Conservation (phyloP, 805 yeast genomes). For the Kockiozyma suomiensis region DNA sequence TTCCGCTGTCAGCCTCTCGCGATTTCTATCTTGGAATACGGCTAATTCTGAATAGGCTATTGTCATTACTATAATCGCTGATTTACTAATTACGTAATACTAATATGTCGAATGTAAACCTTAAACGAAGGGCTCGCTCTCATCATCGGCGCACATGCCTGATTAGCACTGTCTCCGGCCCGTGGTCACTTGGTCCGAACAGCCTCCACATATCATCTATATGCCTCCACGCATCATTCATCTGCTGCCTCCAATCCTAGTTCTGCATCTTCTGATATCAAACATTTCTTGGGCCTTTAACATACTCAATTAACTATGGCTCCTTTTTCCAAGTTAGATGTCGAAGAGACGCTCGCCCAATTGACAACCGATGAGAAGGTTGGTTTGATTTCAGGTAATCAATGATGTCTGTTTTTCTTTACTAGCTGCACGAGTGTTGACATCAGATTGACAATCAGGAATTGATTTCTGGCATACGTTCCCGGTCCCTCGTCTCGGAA, state of each 20-base stretch:
- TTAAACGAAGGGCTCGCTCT: too few relatives aligned
- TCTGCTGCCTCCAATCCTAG: not conserved
- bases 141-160: too few relatives aligned
- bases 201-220: too few relatives aligned
- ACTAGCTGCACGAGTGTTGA: not conserved
- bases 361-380: constrained; percentile 41
- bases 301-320: not conserved
- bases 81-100: too few relatives aligned
- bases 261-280: not conserved
- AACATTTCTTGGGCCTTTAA: not conserved
- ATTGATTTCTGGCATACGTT: constrained; percentile 56
- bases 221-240: too few relatives aligned
- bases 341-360: constrained; percentile 29
- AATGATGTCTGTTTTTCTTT: not conserved
- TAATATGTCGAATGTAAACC: too few relatives aligned
- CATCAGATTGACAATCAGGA: not conserved
- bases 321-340: constrained; percentile 8
- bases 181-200: too few relatives aligned
- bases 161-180: too few relatives aligned
- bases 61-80: too few relatives aligned
- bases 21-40: too few relatives aligned
- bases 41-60: too few relatives aligned
- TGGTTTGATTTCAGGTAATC: constrained; percentile 45
- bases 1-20: too few relatives aligned
- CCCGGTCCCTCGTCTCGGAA: constrained; percentile 45